Evolutionary conservation across 2,329 filamentous ascomycete genomes (phyloP).

Genomic region (Claviceps pusilla): DNA sequence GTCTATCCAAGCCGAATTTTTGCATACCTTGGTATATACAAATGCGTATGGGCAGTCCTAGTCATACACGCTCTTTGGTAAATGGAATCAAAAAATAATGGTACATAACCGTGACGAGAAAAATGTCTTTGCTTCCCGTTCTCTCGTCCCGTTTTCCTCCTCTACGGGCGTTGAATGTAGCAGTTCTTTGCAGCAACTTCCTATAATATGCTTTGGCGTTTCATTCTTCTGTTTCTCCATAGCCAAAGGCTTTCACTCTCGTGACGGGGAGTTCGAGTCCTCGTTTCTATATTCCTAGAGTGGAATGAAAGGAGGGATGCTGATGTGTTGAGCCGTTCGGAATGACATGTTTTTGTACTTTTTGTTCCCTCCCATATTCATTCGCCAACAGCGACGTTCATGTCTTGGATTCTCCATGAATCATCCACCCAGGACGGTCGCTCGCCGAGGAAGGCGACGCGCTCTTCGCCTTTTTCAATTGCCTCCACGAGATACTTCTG

Average conservation of each 20-base stretch:
- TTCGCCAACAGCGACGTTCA: slow-evolving; percentile 37
- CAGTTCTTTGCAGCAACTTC: background rate
- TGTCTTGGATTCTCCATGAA: slow-evolving; percentile 60
- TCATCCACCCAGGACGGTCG: slow-evolving; percentile 64
- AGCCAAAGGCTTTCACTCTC: background rate
- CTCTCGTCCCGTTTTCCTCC: too few species aligned
- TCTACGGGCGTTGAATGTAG: background rate
- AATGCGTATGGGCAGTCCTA: background rate
- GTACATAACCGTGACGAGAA: background rate
- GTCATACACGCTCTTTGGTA: background rate
- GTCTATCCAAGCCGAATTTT: background rate
- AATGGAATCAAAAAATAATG: background rate
- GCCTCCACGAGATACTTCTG: slow-evolving; percentile 65
- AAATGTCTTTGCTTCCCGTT: background rate
- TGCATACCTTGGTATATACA: background rate
- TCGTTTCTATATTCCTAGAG: background rate
- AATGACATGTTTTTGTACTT: background rate
- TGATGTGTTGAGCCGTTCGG: too few species aligned
- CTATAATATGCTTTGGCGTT: background rate
- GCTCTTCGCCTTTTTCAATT: slow-evolving; percentile 42
- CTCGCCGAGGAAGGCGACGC: slow-evolving; percentile 65
- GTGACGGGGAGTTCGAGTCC: too few species aligned
- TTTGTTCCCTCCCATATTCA: background rate
- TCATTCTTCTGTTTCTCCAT: background rate
- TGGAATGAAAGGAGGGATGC: background rate